Percentiles rank a stretch among this genome's conserved stretches.
phyloP scores from a whole-genome alignment of 139 green algal species.

The Pleodorina starrii region DNA sequence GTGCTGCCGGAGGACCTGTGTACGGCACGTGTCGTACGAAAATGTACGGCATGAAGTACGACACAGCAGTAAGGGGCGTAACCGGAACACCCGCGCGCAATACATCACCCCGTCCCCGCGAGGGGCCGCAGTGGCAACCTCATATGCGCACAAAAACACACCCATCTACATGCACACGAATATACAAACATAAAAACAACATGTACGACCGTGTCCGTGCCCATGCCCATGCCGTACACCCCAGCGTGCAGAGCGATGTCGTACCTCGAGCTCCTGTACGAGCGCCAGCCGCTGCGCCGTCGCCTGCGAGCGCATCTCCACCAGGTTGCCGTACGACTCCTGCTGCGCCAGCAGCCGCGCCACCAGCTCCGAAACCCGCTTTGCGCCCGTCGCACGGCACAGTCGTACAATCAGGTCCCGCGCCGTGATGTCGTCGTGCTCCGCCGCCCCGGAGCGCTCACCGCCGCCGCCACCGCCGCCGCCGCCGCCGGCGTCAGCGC shows the following conservation, averaged over 20 bases:
- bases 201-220: no score
- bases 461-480: not conserved
- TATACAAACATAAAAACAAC: no score
- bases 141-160: no score
- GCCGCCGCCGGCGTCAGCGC: not conserved
- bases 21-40: no score
- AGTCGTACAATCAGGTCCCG: slow-evolving; percentile 65
- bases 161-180: no score
- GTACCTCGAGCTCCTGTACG: slow-evolving; percentile 26
- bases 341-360: slow-evolving; percentile 52
- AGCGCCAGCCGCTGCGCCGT: slow-evolving; percentile 22
- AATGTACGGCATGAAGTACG: no score
- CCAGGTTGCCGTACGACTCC: slow-evolving; percentile 29
- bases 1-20: slow-evolving; percentile 25
- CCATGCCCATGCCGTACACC: no score
- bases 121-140: no score
- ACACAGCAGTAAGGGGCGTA: no score
- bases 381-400: slow-evolving; percentile 58
- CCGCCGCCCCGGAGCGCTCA: not conserved
- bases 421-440: slow-evolving; percentile 52
- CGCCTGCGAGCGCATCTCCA: slow-evolving; percentile 18
- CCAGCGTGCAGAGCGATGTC: no score
- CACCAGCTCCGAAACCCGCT: slow-evolving; percentile 41
- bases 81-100: no score
- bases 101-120: no score